Evolutionary conservation across 495 filamentous ascomycete species (phyloP).

Genomic region (Penicillium odoratum): DNA sequence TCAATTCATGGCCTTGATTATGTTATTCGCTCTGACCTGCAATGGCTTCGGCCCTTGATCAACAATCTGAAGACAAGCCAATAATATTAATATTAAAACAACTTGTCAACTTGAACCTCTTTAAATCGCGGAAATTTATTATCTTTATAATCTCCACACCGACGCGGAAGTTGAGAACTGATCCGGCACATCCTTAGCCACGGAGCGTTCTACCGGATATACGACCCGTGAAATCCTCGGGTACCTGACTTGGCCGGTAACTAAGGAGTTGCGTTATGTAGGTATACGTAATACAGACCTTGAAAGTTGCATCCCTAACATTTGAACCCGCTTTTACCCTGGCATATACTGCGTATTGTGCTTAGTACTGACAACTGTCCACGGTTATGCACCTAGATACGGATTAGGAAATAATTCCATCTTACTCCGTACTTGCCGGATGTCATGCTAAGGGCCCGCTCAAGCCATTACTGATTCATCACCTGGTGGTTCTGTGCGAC

Average conservation of each 20-base stretch:
- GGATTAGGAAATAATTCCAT: background rate
- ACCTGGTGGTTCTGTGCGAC: conserved; percentile 17
- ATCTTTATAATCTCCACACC: background rate
- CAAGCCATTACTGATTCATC: background rate
- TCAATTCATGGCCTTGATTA: conserved; percentile 5
- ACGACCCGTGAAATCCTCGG: conserved; percentile 19
- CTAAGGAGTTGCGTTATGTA: background rate
- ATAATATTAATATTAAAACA: background rate
- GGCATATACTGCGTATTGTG: background rate
- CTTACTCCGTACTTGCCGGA: background rate
- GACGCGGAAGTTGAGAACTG: background rate
- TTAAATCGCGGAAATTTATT: background rate
- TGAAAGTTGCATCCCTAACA: background rate
- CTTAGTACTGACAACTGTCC: background rate
- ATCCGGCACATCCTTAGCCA: conserved; percentile 2
- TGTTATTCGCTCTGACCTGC: background rate
- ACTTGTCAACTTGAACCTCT: background rate
- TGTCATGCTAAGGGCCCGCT: background rate
- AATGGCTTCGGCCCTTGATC: background rate
- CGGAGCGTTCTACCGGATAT: conserved; percentile 20
- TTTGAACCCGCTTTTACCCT: background rate
- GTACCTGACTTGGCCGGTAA: conserved; percentile 15
- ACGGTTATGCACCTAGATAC: background rate
- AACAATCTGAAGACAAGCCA: background rate
- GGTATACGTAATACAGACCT: conserved; percentile 11